Base-by-base conservation (phyloP, 2,329 filamentous ascomycete genomes). In the Microcera coccophila region DNA sequence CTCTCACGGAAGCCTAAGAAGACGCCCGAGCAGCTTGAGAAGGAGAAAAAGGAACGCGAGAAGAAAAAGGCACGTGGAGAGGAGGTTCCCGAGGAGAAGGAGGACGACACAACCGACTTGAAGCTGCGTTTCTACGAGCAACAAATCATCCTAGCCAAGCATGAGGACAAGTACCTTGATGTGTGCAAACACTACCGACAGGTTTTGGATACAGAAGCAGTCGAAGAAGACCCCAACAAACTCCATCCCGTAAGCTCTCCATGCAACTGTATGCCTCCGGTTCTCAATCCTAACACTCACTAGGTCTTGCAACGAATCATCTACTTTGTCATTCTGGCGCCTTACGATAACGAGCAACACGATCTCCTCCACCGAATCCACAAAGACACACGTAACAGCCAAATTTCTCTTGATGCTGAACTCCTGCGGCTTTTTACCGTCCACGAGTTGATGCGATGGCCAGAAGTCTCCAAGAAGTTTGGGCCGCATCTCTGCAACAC, bases 141-240 rank as follows among this genome's bases (percentile, higher is more conserved):
- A 66, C 93, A 98, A 71, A 95, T 98, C 61, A 85, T 82, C 36
- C 75, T 98, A 40, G 88, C 93, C 43, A 97, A 96, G 77, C 90
- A 98, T 60, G 93, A 98, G 53, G 82, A 90, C 72, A 96, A 95
- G 69, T 98, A 98, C 62, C 81, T 98, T 24, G 91, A 97, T 51
- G 91, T 85, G 24, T 98, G 93, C 82, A 98, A 98, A 72, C 83
- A 98, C 71, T 98, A 97, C 73, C 80, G 93, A 64, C 90, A 97
- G 65, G 91, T 98, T 4, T 72, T 98, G 48, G 91, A 98, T 64
- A 98, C 94, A 0, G 90, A 95, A 66, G 88, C 90, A 3, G 90
- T 98, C 4, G 89, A 97, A 69, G 82, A 94, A 55, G 90, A 96
- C 63, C 79, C 89, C 7, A 75, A 83, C 49, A 90, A 95, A 70